A percentile compares a stretch with the other conserved stretches of the same genome.
Conservation (phyloP, 495 filamentous ascomycete genomes). For the Penicillium odoratum region DNA sequence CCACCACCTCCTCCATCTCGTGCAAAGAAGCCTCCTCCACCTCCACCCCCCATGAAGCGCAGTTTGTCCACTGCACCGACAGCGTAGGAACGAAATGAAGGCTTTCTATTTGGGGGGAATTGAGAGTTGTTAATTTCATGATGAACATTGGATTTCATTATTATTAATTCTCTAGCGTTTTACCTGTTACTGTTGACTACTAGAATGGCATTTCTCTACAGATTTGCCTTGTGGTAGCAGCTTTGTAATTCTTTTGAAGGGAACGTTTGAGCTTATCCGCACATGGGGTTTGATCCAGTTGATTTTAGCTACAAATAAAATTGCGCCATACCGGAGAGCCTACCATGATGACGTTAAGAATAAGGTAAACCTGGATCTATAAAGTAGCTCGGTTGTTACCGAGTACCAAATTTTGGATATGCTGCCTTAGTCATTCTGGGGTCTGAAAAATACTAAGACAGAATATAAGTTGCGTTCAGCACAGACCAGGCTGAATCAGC, state of each 20-base stretch:
- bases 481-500: conserved; percentile 11
- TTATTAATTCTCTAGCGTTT: conserved; percentile 7
- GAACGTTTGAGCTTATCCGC: background rate
- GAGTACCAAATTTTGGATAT: background rate
- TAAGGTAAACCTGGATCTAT: background rate
- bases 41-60: conserved; percentile 52
- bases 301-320: background rate
- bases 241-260: background rate
- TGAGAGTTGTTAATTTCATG: conserved; percentile 15
- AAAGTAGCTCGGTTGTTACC: background rate
- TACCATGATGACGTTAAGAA: too few relatives aligned
- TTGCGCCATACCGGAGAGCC: too few relatives aligned
- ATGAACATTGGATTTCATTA: background rate
- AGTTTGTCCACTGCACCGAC: conserved; percentile 36
- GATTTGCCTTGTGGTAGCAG: background rate
- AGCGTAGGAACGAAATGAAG: conserved; percentile 15
- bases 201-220: background rate
- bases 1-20: conserved; percentile 82
- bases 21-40: conserved; percentile 72
- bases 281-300: background rate
- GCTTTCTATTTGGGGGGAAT: conserved; percentile 10
- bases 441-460: background rate
- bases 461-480: background rate
- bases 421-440: background rate
- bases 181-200: background rate